Percentiles rank a stretch among this genome's conserved stretches.
Evolutionary conservation across 1,284 basidiomycete species (phyloP).

Genomic region (Afroboletus lepidellus): DNA sequence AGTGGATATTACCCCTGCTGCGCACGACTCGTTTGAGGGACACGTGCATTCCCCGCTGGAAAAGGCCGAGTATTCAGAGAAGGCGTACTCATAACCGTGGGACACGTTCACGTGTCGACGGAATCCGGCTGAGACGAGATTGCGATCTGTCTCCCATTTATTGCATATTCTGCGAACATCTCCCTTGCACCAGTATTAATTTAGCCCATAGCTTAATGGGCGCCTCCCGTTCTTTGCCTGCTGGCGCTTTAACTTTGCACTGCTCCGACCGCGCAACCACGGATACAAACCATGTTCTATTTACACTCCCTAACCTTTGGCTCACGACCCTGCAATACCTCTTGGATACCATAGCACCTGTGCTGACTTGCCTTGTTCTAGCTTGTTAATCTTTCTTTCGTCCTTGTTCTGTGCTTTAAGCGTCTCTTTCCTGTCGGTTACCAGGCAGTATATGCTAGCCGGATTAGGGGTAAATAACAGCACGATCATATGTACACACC

Average conservation of each 20-base stretch:
- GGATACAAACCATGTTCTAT: constrained; percentile 16
- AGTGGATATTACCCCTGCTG: constrained; percentile 16
- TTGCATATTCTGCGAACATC: constrained; percentile 25
- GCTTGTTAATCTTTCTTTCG: neutral
- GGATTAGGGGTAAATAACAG: constrained; percentile 9
- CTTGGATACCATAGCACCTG: constrained; percentile 27
- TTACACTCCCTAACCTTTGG: constrained; percentile 13
- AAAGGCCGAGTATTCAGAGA: constrained; percentile 22
- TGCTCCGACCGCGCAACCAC: constrained; percentile 5
- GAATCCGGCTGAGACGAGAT: constrained; percentile 8
- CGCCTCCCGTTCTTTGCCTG: constrained; percentile 12
- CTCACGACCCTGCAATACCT: constrained; percentile 21
- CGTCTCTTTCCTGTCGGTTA: constrained; percentile 4
- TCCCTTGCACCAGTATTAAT: constrained; percentile 18
- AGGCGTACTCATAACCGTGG: constrained; percentile 30
- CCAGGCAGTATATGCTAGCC: constrained; percentile 12
- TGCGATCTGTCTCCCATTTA: constrained; percentile 24
- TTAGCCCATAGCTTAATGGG: constrained; percentile 24
- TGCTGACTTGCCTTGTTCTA: constrained; percentile 3
- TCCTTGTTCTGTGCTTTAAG: constrained; percentile 9
- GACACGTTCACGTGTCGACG: neutral
- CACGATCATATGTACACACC: constrained; percentile 11
- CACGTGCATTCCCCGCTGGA: constrained; percentile 21
- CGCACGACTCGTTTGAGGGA: constrained; percentile 24
- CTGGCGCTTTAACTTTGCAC: constrained; percentile 7